Evolutionary conservation across 306 rosid species (phyloP).

Genomic region (Pyrus betulifolia): DNA sequence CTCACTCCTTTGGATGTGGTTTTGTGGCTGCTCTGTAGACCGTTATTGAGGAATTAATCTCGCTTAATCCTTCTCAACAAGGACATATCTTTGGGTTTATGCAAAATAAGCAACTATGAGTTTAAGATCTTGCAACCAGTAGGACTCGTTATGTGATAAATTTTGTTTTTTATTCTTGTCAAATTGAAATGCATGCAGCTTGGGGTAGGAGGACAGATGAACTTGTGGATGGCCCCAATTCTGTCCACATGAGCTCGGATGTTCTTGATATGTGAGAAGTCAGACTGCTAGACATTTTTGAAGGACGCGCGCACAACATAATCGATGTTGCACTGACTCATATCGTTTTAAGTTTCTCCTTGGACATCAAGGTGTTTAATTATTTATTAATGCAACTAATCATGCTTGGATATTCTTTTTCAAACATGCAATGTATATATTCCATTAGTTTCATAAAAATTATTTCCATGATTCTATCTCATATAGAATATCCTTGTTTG

Average conservation of each 20-base stretch:
- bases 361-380: constrained; percentile 59
- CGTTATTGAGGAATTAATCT: too few species aligned
- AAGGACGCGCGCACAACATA: constrained; percentile 64
- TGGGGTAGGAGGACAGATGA: constrained; percentile 95
- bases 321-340: constrained; percentile 65
- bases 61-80: too few species aligned
- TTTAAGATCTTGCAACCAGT: too few species aligned
- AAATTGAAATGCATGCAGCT: constrained; percentile 28
- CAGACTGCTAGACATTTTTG: constrained; percentile 56
- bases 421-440: too few species aligned
- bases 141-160: not conserved
- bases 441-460: too few species aligned
- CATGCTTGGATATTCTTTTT: not conserved
- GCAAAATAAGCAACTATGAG: too few species aligned
- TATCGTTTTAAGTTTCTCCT: constrained; percentile 51
- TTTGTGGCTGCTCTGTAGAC: too few species aligned
- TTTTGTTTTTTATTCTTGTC: not conserved
- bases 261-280: constrained; percentile 87
- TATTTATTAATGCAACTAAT: not conserved
- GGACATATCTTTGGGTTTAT: too few species aligned
- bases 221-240: constrained; percentile 77
- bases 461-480: not conserved
- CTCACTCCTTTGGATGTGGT: too few species aligned
- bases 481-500: not conserved
- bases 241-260: constrained; percentile 48